Conservation (phyloP, 2,329 filamentous ascomycete genomes). For the Helicocarpus griseus region DNA sequence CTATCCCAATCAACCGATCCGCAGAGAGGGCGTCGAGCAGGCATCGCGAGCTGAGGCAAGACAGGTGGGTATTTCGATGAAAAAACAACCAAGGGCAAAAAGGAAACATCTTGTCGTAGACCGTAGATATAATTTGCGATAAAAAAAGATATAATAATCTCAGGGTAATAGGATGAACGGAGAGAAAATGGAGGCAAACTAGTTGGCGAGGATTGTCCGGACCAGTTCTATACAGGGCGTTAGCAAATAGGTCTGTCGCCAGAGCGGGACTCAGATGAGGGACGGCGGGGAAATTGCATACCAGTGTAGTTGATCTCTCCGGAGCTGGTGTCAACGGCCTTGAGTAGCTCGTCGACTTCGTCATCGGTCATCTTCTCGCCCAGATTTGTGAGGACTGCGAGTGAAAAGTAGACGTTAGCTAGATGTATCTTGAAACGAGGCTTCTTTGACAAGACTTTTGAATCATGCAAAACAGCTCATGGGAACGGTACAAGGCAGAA, state of each 20-base stretch:
- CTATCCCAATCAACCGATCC: not conserved
- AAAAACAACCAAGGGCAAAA: not conserved
- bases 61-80: not conserved
- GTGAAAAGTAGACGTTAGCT: not conserved
- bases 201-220: conserved; percentile 79
- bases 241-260: conserved; percentile 11
- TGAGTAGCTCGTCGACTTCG: conserved; percentile 96
- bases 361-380: conserved; percentile 99
- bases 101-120: not conserved
- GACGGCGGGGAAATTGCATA: conserved; percentile 35
- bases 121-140: not conserved
- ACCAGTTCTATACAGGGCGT: conserved; percentile 55
- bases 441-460: not conserved
- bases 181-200: conserved; percentile 23
- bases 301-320: conserved; percentile 97
- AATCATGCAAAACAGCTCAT: not conserved
- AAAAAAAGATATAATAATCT: conserved; percentile 10
- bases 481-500: not conserved
- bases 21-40: not conserved
- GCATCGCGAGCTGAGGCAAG: not conserved
- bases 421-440: not conserved
- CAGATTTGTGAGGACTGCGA: conserved; percentile 76
- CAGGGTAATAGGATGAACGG: conserved; percentile 4
- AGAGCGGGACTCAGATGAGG: not conserved
- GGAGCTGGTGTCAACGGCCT: conserved; percentile 91